Percentiles rank a stretch among this genome's conserved stretches.
Evolutionary conservation across 2,329 filamentous ascomycete species (phyloP).

Genomic region (Pseudocercospora pini-densiflorae): DNA sequence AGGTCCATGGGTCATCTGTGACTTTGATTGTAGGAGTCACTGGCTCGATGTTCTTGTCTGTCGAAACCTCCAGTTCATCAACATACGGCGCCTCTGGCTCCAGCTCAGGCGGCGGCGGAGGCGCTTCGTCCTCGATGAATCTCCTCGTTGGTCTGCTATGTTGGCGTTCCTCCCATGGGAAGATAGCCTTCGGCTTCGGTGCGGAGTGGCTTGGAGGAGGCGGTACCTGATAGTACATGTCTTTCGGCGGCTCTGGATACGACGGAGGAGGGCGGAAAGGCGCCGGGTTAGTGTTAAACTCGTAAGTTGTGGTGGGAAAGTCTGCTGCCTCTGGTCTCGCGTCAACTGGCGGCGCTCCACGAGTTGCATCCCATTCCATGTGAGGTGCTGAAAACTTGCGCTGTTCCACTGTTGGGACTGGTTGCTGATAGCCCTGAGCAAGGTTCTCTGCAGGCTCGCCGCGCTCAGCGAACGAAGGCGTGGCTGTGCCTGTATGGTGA

Average conservation of each 20-base stretch:
- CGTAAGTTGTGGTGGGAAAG: conserved; percentile 77
- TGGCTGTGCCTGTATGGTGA: conserved; percentile 18
- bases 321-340: conserved; percentile 85
- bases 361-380: conserved; percentile 66
- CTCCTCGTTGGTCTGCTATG: conserved; percentile 67
- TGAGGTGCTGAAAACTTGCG: conserved; percentile 62
- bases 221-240: conserved; percentile 89
- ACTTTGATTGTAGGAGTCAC: conserved; percentile 54
- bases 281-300: conserved; percentile 76
- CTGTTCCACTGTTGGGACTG: conserved; percentile 52
- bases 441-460: conserved; percentile 50
- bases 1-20: conserved; percentile 68
- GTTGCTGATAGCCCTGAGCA: conserved; percentile 48
- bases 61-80: conserved; percentile 37
- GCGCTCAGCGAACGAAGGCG: conserved; percentile 47
- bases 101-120: conserved; percentile 23
- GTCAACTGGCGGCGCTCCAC: conserved; percentile 62
- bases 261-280: conserved; percentile 76
- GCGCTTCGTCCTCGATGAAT: conserved; percentile 62
- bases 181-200: conserved; percentile 68
- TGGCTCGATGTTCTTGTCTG: conserved; percentile 29
- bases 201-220: conserved; percentile 57
- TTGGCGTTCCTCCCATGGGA: conserved; percentile 83
- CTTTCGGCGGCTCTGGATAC: conserved; percentile 81
- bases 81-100: conserved; percentile 27